These are phyloP conservation scores for Aureobasidium zeae DNA, from an alignment of 2,329 filamentous ascomycete genomes.

Conservation along the genomic window DNA sequence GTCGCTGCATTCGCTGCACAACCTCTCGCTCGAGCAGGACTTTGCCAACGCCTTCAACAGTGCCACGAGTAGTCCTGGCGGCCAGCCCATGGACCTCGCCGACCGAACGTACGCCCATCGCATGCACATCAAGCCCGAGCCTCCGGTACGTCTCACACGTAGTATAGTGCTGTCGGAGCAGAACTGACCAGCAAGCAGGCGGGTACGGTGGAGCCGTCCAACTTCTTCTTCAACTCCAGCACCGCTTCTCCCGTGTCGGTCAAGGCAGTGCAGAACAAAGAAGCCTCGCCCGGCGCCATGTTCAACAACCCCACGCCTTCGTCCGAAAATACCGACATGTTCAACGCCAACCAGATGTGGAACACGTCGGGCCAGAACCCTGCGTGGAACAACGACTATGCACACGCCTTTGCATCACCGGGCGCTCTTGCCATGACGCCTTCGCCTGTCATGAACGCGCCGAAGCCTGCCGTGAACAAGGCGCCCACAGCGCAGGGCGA, in stretches of 20 bases:
- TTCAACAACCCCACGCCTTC: constrained; percentile 29
- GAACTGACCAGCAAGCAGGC: constrained; percentile 6
- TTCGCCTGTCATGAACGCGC: constrained; percentile 27
- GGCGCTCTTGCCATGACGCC: constrained; percentile 28
- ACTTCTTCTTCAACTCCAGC: constrained; percentile 19
- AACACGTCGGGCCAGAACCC: constrained; percentile 24
- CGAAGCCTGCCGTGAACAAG: constrained; percentile 19
- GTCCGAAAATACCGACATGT: constrained; percentile 29
- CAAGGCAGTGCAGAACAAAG: constrained; percentile 15
- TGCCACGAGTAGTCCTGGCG: constrained; percentile 46
- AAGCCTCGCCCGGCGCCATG: constrained; percentile 27
- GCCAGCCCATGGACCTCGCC: constrained; percentile 8
- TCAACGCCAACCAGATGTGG: constrained; percentile 24
- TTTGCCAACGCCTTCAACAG: constrained; percentile 45
- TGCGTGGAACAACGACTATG: constrained; percentile 27
- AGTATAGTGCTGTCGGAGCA: background rate
- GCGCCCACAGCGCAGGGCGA: constrained; percentile 19
- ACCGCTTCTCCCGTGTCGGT: constrained; percentile 18
- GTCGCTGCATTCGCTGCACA: constrained; percentile 25
- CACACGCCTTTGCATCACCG: constrained; percentile 26
- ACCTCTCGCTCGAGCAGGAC: constrained; percentile 28
- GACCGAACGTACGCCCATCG: constrained; percentile 7
- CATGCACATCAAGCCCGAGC: constrained; percentile 16
- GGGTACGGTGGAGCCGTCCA: constrained; percentile 18
- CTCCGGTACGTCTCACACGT: constrained; percentile 7